Base-by-base conservation (phyloP, 495 filamentous ascomycete genomes). In the Aspergillus leporis region DNA sequence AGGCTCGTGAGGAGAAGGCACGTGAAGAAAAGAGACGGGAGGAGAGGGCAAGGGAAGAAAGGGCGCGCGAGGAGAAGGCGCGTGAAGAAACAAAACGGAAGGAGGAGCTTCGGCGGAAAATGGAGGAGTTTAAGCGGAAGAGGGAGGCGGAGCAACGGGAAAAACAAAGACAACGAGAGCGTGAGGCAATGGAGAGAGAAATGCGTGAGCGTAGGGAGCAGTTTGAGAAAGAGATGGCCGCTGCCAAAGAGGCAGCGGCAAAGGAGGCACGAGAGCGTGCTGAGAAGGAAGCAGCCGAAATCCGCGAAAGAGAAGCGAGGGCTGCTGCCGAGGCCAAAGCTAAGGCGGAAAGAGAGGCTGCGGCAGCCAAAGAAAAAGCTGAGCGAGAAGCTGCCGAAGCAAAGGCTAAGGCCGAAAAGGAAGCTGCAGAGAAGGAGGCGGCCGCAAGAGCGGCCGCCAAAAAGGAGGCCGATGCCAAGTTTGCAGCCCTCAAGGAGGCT, bases 81-180 rank as follows among this genome's bases (percentile, higher is more conserved):
- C 43, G 43, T 1, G 43, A 47, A n/a, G 90, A 93, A 61, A 85
- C 86, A 54, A 73, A 70, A 63, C 75, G 68, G 45, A 80, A 76
- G 66, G 71, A 75, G 57, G 74, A 80, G 36, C 64, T 78, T 22
- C 69, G 85, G 5, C 81, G 84, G 7, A 86, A 84, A 62, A 84
- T 83, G 66, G 86, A 90, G 47, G 87, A 87, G 34, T 85, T 81
- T 55, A 88, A 86, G 63, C 79, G 77, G 63, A 83, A 86, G 54
- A 58, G 74, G 51, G 64, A 72, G 56, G 71, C 68, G 31, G 73
- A 78, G 48, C 74, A 72, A 49, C 74, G 74, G 32, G 77, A 81
- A 55, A 76, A 74, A 51, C 66, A 77, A 53, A 70, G 74, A 56
- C 73, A 76, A 59, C 70, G 74, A 0, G 78, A 83, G 58, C 73